Percentiles rank a stretch among this genome's conserved stretches.
phyloP scores from a whole-genome alignment of 805 yeast species.

The Sugiyamaella qingdaonensis region DNA sequence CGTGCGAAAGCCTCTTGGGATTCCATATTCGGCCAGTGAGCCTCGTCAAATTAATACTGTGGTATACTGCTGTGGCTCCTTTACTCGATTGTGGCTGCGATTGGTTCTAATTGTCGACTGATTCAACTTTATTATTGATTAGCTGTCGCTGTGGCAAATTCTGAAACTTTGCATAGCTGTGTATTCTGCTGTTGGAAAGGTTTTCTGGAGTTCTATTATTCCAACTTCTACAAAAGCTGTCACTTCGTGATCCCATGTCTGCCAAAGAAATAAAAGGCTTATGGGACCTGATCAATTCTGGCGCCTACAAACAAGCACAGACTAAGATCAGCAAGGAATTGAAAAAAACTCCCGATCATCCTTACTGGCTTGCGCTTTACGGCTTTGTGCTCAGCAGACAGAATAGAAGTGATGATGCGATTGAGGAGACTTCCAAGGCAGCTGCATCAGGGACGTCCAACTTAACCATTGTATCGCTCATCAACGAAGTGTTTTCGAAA shows the following conservation, averaged over 20 bases:
- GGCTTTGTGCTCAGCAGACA: constrained; percentile 24
- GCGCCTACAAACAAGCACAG: constrained; percentile 52
- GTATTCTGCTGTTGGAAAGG: background rate
- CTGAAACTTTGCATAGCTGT: background rate
- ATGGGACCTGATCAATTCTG: constrained; percentile 45
- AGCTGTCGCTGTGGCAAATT: too few relatives aligned
- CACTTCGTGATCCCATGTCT: constrained; percentile 10
- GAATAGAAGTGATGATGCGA: constrained; percentile 18
- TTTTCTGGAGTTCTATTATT: background rate
- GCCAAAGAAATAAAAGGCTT: constrained; percentile 25
- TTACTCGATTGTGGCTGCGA: too few relatives aligned
- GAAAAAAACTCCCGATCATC: constrained; percentile 52
- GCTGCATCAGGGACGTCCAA: constrained; percentile 31
- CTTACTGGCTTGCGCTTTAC: constrained; percentile 46
- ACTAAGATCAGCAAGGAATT: constrained; percentile 46
- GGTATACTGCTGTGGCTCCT: too few relatives aligned
- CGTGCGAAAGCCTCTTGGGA: background rate
- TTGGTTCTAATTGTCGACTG: too few relatives aligned
- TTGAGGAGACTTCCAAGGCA: constrained; percentile 25
- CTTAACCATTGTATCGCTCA: constrained; percentile 28
- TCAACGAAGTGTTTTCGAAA: constrained; percentile 22
- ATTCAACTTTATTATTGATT: too few relatives aligned
- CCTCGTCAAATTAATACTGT: too few relatives aligned
- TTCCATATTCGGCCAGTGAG: too few relatives aligned
- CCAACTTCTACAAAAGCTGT: background rate